Percentiles rank a stretch among this genome's conserved stretches.
These are phyloP conservation scores for Saccharomycopsis selenospora DNA, from an alignment of 805 yeast species.

Conservation along the genomic window DNA sequence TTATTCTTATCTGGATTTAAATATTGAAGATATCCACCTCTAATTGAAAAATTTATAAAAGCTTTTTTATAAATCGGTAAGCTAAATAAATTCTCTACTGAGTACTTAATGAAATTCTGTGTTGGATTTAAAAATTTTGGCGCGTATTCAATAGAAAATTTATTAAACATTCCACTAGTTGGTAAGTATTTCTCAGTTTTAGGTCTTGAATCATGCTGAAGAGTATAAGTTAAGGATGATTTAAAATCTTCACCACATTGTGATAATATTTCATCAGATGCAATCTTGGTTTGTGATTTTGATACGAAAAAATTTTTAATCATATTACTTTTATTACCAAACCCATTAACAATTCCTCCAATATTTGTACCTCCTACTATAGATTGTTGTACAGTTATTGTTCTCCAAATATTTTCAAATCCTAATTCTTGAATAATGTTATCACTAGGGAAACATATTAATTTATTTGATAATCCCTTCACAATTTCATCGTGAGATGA, in stretches of 20 bases:
- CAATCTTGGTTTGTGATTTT: conserved; percentile 30
- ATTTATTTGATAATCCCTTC: conserved; percentile 36
- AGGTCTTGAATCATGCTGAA: conserved; percentile 36
- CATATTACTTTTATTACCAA: not conserved
- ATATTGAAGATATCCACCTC: conserved; percentile 50
- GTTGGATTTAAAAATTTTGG: conserved; percentile 29
- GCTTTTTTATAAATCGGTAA: conserved; percentile 22
- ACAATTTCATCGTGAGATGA: conserved; percentile 47
- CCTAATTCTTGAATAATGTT: conserved; percentile 35
- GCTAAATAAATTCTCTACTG: conserved; percentile 6
- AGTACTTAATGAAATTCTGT: conserved; percentile 25
- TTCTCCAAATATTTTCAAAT: conserved; percentile 44
- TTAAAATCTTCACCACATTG: conserved; percentile 61
- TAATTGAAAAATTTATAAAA: conserved; percentile 42
- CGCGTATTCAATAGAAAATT: conserved; percentile 38
- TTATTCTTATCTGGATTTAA: conserved; percentile 23
- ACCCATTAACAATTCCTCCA: conserved; percentile 1
- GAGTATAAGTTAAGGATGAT: conserved; percentile 39
- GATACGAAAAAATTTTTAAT: not conserved
- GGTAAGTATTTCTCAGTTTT: conserved; percentile 33
- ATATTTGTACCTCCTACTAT: not conserved
- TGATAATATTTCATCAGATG: conserved; percentile 49
- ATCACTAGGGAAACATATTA: conserved; percentile 26
- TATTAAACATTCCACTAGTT: conserved; percentile 34
- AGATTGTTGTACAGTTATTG: conserved; percentile 33